Evolutionary conservation across 352 stramenopile genomes (phyloP).

Genomic region (Blastocystis sp.): DNA sequence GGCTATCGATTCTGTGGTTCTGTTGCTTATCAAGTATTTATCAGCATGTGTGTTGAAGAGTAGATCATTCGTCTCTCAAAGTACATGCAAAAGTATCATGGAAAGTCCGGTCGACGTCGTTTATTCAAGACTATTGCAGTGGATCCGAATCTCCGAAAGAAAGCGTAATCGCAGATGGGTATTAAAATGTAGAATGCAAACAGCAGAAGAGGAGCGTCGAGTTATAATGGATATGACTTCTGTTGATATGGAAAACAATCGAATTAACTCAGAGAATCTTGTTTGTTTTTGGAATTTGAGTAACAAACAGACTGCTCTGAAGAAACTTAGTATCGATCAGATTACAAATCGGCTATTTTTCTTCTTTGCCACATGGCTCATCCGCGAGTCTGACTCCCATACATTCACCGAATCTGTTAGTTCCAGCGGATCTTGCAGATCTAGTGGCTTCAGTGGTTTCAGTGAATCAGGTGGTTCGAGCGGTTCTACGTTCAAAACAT

Average conservation of each 20-base stretch:
- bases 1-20: conserved; percentile 51
- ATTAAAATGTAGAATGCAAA: neutral
- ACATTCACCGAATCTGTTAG: neutral
- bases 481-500: neutral
- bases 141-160: conserved; percentile 27
- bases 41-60: neutral
- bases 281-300: neutral
- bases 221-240: conserved; percentile 52
- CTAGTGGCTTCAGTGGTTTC: too few relatives aligned
- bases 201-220: conserved; percentile 28
- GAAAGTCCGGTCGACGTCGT: neutral
- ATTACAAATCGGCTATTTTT: conserved; percentile 10
- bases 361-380: conserved; percentile 25
- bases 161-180: neutral
- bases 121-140: conserved; percentile 52
- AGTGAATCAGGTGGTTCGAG: neutral
- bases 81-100: conserved; percentile 50
- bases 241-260: conserved; percentile 40
- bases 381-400: neutral
- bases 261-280: neutral
- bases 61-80: neutral
- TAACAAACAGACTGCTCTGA: neutral
- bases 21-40: conserved; percentile 20
- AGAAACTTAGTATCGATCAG: neutral
- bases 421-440: neutral